These are phyloP conservation scores for Prunus salicina DNA, from an alignment of 306 rosid genomes.

Conservation along the genomic window DNA sequence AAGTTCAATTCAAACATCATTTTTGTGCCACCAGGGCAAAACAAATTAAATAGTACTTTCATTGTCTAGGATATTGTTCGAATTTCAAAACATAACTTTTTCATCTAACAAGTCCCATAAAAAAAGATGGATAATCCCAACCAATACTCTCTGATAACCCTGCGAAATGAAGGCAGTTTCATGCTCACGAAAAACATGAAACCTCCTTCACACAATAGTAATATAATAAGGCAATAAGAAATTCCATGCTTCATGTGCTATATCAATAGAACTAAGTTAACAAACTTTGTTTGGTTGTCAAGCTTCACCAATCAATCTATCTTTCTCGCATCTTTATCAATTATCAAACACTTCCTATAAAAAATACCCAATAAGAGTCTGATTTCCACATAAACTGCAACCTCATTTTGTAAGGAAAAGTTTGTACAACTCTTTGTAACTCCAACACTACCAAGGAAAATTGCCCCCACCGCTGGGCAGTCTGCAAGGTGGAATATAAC, in stretches of 20 bases:
- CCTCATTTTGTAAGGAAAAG: too few species aligned
- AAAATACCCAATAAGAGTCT: background rate
- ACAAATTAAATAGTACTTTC: background rate
- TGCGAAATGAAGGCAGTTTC: background rate
- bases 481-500: too few species aligned
- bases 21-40: background rate
- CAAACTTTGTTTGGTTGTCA: background rate
- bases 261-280: background rate
- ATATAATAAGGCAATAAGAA: background rate
- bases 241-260: background rate
- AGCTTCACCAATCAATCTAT: background rate
- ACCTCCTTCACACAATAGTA: background rate
- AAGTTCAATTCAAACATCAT: background rate
- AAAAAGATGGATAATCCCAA: background rate
- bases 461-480: too few species aligned
- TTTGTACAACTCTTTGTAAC: too few species aligned
- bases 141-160: background rate
- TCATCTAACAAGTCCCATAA: background rate
- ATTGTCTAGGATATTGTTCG: background rate
- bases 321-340: background rate
- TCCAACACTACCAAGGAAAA: too few species aligned
- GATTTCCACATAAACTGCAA: background rate
- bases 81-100: background rate
- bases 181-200: background rate
- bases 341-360: background rate